Base-by-base conservation (phyloP, 2,329 filamentous ascomycete species). In the Penicillium sp. region DNA sequence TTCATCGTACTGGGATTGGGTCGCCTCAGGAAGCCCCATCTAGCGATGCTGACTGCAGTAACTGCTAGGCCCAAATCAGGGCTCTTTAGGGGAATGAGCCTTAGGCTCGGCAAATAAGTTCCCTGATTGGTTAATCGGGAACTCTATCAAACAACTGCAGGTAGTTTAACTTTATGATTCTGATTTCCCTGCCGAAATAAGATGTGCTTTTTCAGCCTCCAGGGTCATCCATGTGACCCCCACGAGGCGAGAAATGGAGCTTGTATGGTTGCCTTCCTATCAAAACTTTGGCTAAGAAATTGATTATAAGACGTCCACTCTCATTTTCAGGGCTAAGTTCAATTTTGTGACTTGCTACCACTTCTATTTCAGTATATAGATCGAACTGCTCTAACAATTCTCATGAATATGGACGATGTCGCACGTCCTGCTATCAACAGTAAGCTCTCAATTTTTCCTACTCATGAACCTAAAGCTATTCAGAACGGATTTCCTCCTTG, bases 11-110 rank as follows among this genome's bases (percentile, higher is more conserved):
- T 37, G 45, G 37, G 33, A 61, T 61, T 60, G 57, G 57, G 26
- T 53, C 51, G 49, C 22, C 38, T 52, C 14, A 17, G 14, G 33
- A 40, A 54, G 42, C 49, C 54, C 45, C 22, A 5, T 48, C 37
- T 57, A 51, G 50, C 48, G 48, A 11, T 50, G 50, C 57, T 61
- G 38, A 57, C 53, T 57, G 57, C 59, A 59, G 44, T n/a, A 37
- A n/a, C 44, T 46, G 45, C 45, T 43, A 42, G 36, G 35, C 38
- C 40, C 33, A 12, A 50, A 43, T 37, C 26, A 48, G 36, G 36
- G 28, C 35, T 53, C 5, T 2, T 28, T 5, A 16, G 35, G 8
- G 40, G 25, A 19, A 47, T 14, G 50, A n/a, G 22, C n/a, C 26
- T 35, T 52, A 40, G 56, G 37, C 40, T 59, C 56, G 53, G 37